Evolutionary conservation across 768 basidiomycete species (phyloP), one percentile per base, ranked within the genome.

Genomic region (Antrodiella citrinella): DNA sequence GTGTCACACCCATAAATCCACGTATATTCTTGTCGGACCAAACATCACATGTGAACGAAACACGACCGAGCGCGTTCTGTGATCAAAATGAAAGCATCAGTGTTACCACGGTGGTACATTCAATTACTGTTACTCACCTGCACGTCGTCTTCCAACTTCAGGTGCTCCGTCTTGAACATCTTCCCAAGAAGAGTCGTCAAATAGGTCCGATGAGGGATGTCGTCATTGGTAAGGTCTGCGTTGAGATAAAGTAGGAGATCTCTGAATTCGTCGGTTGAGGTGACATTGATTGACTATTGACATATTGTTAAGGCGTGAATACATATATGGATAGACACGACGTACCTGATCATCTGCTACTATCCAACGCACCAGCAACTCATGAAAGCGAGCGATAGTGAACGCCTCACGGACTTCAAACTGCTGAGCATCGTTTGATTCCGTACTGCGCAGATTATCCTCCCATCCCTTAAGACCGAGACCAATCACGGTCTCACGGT

Each of bases 1-100:
- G 69, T 3, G 72, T 75, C 0, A 72, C 61, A 4, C 69, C 73
- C 69, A 74, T 72, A 54, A 59, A 74, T 5, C 69, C 61, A 0
- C 42, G 23, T 3, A 66, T 55, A 25, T 70, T 68, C 3, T 52
- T 50, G 45, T 73, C 69, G 7, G 62, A 56, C 73, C 57, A 58
- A 5, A 55, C 22, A 20, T 58, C 54, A 1, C 54, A 26, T 1
- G 51, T 55, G 20, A 51, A 49, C 1, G 51, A 55, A 5, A 55
- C 23, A 23, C 49, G 41, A 2, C 45, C 42, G n/a, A 11, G 35
- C 7, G 50, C 10, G 25, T 9, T 25, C 53, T 39, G 11, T 19
- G 22, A 46, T 26, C 26, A 19, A 3, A 48, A 23, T 24, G 26
- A 45, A 18, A 15, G 4, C 10, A 19, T 35, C 47, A 38, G 26